phyloP scores from a whole-genome alignment of 129 eudicot genomes.

The Erigeron canadensis region DNA sequence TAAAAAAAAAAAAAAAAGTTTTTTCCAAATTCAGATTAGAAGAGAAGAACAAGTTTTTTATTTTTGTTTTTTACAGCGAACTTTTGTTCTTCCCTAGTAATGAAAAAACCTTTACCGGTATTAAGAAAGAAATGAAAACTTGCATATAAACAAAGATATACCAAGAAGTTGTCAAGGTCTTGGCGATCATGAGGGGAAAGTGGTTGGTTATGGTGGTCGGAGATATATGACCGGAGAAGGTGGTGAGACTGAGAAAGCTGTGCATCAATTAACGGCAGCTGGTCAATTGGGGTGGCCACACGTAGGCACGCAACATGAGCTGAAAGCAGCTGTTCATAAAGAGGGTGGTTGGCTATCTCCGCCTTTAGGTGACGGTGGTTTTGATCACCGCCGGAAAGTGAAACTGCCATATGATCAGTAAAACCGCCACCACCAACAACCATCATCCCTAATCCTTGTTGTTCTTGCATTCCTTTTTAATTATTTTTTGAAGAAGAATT shows the following conservation, averaged over 20 bases:
- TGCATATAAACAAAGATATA: slow-evolving; percentile 8
- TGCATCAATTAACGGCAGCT: slow-evolving; percentile 76
- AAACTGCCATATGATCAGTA: slow-evolving; percentile 33
- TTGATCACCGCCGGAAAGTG: slow-evolving; percentile 56
- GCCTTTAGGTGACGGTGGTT: slow-evolving; percentile 59
- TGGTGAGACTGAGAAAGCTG: slow-evolving; percentile 75
- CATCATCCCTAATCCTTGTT: slow-evolving; percentile 57
- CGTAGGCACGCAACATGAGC: slow-evolving; percentile 88
- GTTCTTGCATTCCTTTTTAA: slow-evolving; percentile 57
- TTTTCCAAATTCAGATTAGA: no score
- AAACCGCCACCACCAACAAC: slow-evolving; percentile 42
- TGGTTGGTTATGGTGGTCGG: slow-evolving; percentile 45
- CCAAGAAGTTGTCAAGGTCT: slow-evolving; percentile 91
- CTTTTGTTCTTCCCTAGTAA: no score
- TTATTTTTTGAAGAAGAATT: background rate
- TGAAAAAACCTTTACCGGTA: background rate
- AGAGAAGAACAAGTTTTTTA: no score
- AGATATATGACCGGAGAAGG: slow-evolving; percentile 60
- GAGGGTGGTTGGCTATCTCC: slow-evolving; percentile 78
- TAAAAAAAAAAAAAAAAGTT: no score
- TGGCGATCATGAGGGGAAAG: slow-evolving; percentile 75
- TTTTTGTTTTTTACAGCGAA: no score
- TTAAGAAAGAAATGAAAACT: background rate
- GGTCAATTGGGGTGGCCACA: slow-evolving; percentile 90
- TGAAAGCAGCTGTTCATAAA: slow-evolving; percentile 80